Evolutionary conservation across 2,329 filamentous ascomycete species (phyloP).

Genomic region (Chalara sp.): DNA sequence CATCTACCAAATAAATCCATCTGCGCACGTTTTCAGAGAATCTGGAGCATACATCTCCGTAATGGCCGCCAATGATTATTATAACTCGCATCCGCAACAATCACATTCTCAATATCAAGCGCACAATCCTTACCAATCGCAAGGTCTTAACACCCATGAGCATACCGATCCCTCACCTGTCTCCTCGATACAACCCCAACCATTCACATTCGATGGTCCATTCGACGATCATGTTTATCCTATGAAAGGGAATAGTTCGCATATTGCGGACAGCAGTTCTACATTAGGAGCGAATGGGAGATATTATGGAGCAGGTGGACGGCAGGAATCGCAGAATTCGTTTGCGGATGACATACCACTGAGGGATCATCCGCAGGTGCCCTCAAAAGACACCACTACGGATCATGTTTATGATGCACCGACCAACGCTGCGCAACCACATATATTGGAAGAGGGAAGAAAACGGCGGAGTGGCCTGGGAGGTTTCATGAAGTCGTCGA

Average conservation of each 20-base stretch:
- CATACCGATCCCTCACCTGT: conserved; percentile 22
- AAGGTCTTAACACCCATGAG: conserved; percentile 15
- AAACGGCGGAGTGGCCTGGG: conserved; percentile 43
- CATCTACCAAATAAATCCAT: not conserved
- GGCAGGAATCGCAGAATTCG: conserved; percentile 26
- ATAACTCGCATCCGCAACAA: conserved; percentile 16
- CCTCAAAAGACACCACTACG: conserved; percentile 28
- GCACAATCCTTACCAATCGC: conserved; percentile 17
- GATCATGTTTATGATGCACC: conserved; percentile 59
- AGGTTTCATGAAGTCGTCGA: conserved; percentile 34
- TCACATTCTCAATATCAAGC: conserved; percentile 15
- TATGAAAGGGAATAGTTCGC: conserved; percentile 29
- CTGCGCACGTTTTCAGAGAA: not conserved
- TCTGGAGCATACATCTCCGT: not conserved
- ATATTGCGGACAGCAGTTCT: conserved; percentile 24
- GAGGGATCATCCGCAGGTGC: conserved; percentile 39
- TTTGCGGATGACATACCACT: conserved; percentile 50
- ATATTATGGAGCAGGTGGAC: conserved; percentile 45
- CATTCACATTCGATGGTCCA: conserved; percentile 54
- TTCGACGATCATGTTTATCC: conserved; percentile 65
- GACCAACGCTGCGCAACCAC: conserved; percentile 21
- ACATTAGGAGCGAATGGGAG: conserved; percentile 46
- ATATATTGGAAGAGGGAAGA: conserved; percentile 24
- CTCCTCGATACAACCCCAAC: conserved; percentile 25
- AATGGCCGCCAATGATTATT: conserved; percentile 26